A percentile compares a stretch with the other conserved stretches of the same genome.
Evolutionary conservation across 208 protist species (phyloP).

Genomic region (Trypanosoma lewisi): DNA sequence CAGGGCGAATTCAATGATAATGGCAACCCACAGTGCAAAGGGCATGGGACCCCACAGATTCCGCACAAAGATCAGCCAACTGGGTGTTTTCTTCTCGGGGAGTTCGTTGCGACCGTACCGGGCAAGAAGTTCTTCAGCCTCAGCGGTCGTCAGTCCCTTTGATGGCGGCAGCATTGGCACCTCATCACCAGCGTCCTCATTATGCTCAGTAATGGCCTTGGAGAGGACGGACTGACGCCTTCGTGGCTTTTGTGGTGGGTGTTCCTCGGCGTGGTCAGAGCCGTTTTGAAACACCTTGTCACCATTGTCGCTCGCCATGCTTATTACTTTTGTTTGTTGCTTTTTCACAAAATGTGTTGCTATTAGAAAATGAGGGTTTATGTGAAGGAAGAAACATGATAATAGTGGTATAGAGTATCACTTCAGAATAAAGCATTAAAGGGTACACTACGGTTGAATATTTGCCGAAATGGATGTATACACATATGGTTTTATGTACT

Average conservation of each 20-base stretch:
- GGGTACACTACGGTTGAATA: too few relatives aligned
- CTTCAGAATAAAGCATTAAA: too few relatives aligned
- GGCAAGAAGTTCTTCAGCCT: slow-evolving; percentile 63
- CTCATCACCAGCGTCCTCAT: slow-evolving; percentile 22
- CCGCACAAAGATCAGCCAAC: slow-evolving; percentile 75
- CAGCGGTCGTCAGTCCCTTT: slow-evolving; percentile 61
- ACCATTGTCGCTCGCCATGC: too few relatives aligned
- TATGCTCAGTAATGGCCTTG: slow-evolving; percentile 73
- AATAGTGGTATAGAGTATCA: too few relatives aligned
- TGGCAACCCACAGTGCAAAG: slow-evolving; percentile 79
- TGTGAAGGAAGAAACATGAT: too few relatives aligned
- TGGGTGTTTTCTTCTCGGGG: slow-evolving; percentile 68
- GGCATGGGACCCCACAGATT: slow-evolving; percentile 86
- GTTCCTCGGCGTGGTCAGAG: slow-evolving; percentile 31
- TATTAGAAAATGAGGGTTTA: too few relatives aligned
- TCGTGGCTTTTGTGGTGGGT: slow-evolving; percentile 52
- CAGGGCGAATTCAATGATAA: slow-evolving; percentile 87
- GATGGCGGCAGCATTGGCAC: slow-evolving; percentile 27
- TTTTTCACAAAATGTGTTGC: too few relatives aligned
- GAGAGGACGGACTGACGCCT: slow-evolving; percentile 68
- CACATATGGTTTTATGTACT: too few relatives aligned
- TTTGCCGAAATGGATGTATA: too few relatives aligned
- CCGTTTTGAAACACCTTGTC: too few relatives aligned
- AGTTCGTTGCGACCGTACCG: slow-evolving; percentile 77
- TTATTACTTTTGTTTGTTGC: too few relatives aligned